Evolutionary conservation across 768 basidiomycete genomes (phyloP).

Genomic region (Amanita jacksonii): DNA sequence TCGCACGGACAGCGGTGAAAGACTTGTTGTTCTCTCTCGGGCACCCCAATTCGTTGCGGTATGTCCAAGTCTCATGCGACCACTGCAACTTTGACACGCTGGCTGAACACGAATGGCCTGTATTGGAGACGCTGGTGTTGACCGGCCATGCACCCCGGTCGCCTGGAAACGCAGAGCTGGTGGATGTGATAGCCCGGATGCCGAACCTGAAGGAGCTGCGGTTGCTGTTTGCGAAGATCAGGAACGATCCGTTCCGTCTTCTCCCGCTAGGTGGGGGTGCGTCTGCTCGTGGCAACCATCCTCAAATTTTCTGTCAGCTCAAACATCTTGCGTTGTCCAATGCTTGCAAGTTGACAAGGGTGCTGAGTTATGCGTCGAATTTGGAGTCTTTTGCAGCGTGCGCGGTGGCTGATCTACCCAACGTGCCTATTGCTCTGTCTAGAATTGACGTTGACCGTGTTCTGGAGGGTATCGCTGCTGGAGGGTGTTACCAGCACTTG

Average conservation of each 20-base stretch:
- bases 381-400: conserved; percentile 26
- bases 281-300: conserved; percentile 14
- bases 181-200: conserved; percentile 27
- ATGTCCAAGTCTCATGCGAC: conserved; percentile 30
- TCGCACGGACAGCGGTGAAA: conserved; percentile 20
- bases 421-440: conserved; percentile 26
- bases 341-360: conserved; percentile 21
- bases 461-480: conserved; percentile 21
- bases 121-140: conserved; percentile 27
- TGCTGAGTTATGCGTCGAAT: conserved; percentile 21
- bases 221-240: conserved; percentile 24
- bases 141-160: conserved; percentile 28
- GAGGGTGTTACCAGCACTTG: conserved; percentile 13
- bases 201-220: conserved; percentile 24
- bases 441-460: conserved; percentile 23
- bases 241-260: conserved; percentile 20
- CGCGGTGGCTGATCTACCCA: conserved; percentile 28
- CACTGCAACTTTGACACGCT: conserved; percentile 24
- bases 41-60: conserved; percentile 20
- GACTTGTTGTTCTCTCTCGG: conserved; percentile 24
- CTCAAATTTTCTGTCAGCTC: conserved; percentile 21
- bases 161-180: conserved; percentile 17
- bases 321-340: conserved; percentile 28
- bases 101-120: conserved; percentile 24
- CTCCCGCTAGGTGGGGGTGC: conserved; percentile 13